Base-by-base conservation (phyloP, 176 grass and related monocot species). In the Otatea glauca region DNA sequence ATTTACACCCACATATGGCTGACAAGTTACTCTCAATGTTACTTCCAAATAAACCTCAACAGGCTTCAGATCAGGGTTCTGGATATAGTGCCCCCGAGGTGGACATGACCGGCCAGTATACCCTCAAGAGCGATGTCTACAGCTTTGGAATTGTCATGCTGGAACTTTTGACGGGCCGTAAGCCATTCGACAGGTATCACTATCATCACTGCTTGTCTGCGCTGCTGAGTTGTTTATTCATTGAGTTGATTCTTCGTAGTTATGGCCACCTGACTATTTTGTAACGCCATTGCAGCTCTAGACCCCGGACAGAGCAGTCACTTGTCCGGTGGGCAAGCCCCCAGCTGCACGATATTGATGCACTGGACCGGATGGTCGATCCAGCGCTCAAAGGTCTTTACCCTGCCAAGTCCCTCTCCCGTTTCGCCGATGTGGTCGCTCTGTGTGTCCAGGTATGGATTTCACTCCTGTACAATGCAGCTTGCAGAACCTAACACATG, bases 71-170 rank as follows among this genome's bases (percentile, higher is more conserved):
- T 72, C 92, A 90, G 71, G 82, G 82, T 29, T 92, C 94, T 34
- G 94, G 92, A 79, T 91, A 94, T 60, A 75, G 75, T 70, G 90
- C 92, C 65, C 92, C 92, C 1, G 95, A 98, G 61, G 87, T 92
- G 72, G 87, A 86, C 41, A 98, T 92, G 91, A 92, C 89, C 12
- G 91, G 88, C 8, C 89, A 92, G 42, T 94, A 92, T 80, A 95
- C 91, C 45, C 65, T 93, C 35, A 98, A 95, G 76, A 98, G 95
- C 27, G 95, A 98, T 72, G 89, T 98, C n/a, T 98, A 98, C 79
- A 90, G 67, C 58, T 94, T 98, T 82, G 95, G 95, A 61, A 85
- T 95, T 43, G 92, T 98, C 80, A 98, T 98, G 95, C 81, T 98
- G 37, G 95, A 98, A 62, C 95, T 98, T 38, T 88, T 98, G 77